A percentile compares a stretch with the other conserved stretches of the same genome.
Conservation (phyloP, 176 grass and related monocot genomes). For the Triticum turgidum region DNA sequence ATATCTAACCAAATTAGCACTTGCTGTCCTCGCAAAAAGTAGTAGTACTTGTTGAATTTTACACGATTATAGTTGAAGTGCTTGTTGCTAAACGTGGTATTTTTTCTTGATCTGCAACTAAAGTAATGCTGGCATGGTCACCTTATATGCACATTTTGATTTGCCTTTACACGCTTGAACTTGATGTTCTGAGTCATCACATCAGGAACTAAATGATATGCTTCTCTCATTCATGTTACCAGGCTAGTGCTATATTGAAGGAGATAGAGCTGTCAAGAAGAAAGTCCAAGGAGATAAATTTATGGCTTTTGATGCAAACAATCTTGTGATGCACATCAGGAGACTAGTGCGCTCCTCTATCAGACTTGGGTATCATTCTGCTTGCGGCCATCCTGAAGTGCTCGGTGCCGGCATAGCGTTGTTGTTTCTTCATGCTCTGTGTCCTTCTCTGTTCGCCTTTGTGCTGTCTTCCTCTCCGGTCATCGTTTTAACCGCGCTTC, state of each 20-base stretch:
- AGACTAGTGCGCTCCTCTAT: slow-evolving; percentile 26
- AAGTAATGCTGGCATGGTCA: background rate
- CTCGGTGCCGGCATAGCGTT: slow-evolving; percentile 24
- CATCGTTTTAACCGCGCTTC: slow-evolving; percentile 52
- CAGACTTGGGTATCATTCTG: slow-evolving; percentile 41
- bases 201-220: too few relatives aligned
- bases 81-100: too few relatives aligned
- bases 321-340: slow-evolving; percentile 27
- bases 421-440: slow-evolving; percentile 37
- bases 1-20: background rate
- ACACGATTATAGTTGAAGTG: background rate
- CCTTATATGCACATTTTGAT: background rate
- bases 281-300: background rate
- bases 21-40: too few relatives aligned
- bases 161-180: background rate
- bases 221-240: background rate
- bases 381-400: slow-evolving; percentile 35
- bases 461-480: slow-evolving; percentile 45
- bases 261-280: too few relatives aligned
- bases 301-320: slow-evolving; percentile 38
- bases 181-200: background rate
- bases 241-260: background rate
- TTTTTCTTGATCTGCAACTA: background rate
- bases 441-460: slow-evolving; percentile 27
- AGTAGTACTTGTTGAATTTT: background rate